Evolutionary conservation across 345 rosid species (phyloP), one percentile per base, ranked within the genome.

Genomic region (Pelargonium nanum): DNA sequence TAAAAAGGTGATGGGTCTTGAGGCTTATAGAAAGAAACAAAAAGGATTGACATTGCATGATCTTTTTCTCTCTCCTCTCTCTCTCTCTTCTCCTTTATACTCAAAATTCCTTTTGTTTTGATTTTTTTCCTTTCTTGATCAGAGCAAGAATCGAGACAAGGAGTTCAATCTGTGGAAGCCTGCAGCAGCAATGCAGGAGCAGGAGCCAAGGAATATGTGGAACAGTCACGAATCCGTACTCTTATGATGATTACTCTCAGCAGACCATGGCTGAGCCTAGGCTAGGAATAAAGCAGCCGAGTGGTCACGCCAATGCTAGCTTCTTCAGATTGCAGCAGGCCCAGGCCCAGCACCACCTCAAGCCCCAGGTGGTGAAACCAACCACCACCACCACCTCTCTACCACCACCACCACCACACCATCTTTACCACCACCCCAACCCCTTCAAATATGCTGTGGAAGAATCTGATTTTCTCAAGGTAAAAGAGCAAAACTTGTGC

Each of bases 401-500:
- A 45, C 67, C 72, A 25, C 75, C n/a, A 51, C 32, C 4, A 28
- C 32, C 32, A 28, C 32, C 32, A 28, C 32, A 28, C 7, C 4
- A 2, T 34, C 45, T n/a, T n/a, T n/a, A n/a, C n/a, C n/a, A n/a
- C n/a, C n/a, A n/a, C n/a, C n/a, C n/a, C n/a, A 61, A 28, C 59
- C 17, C 65, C 24, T 54, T 56, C 26, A 69, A 68, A 59, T 40
- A 67, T 65, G 59, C 72, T 15, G 54, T 48, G 50, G 53, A 64
- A 70, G 73, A 62, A 24, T 73, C 86, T 59, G 80, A 72, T 68
- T 50, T 70, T 58, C 71, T 65, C 23, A 54, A 77, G 91, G 91
- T 85, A 71, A 25, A 19, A 20, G 15, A 0, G 2, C 34, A 5
- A 24, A 24, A 22, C 23, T 17, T 0, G 4, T 50, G 9, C n/a